Evolutionary conservation across 768 basidiomycete genomes (phyloP), one percentile per base, ranked within the genome.

Genomic region (Auriculariales sp.): DNA sequence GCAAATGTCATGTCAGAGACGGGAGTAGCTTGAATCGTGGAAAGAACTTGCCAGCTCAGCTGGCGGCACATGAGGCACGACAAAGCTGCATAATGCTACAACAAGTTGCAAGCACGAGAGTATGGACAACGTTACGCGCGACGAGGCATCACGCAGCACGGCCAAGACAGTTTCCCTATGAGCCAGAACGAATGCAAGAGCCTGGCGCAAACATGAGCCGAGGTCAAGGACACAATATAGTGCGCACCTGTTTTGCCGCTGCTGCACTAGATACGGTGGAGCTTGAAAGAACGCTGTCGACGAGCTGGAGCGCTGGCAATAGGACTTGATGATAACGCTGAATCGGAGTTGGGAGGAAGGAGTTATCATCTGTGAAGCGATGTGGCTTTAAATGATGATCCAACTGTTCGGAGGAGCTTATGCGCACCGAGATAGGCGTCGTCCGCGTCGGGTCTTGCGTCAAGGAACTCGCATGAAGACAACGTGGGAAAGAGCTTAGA

Each of bases 241-340:
- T 1, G 57, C 68, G 31, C 55, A 81, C 87, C 68, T 90, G 88
- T 44, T 80, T 76, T 2, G 77, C 69, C 0, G 78, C 81, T 0
- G 79, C 79, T 2, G 73, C 61, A 54, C 88, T 84, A 46, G 76
- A 75, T 17, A 69, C 66, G 10, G 87, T 85, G 9, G 91, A 63
- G n/a, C 82, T 83, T 3, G 88, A 78, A 28, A 94, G 66, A 49
- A 89, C 75, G 6, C 78, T 81, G 49, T 80, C 74, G 11, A 87
- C 72, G 17, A 95, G 71, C 61, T 95, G 91, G 34, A 97, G 61
- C 3, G 83, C 81, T 0, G 90, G 92, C 66, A 91, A 77, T 56
- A 95, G 73, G 1, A 95, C 64, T 58, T 95, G 92, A 57, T 95
- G 91, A 61, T 95, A 92, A 30, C 94, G 78, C 49, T 87, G 81